Conservation (phyloP, 768 basidiomycete species). For the Collybiopsis confluens region DNA sequence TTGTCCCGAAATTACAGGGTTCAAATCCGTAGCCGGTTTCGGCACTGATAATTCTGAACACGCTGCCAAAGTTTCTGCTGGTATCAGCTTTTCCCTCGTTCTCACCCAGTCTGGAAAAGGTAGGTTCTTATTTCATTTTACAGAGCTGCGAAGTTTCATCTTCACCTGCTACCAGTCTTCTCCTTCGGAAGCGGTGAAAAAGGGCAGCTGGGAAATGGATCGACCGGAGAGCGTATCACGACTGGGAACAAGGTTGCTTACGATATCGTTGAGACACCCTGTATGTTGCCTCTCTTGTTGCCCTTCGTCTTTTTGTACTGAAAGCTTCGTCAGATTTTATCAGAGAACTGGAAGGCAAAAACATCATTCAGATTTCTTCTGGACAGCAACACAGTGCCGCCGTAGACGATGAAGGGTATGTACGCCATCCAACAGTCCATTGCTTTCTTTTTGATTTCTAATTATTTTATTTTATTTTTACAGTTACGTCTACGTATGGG, state of each 20-base stretch:
- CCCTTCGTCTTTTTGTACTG: neutral
- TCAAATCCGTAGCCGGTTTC: constrained; percentile 60
- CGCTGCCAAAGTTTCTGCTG: constrained; percentile 72
- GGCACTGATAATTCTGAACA: constrained; percentile 57
- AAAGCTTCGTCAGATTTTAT: constrained; percentile 11
- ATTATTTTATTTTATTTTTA: neutral
- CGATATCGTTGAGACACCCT: constrained; percentile 69
- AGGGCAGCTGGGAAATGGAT: constrained; percentile 90
- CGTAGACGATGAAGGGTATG: constrained; percentile 68
- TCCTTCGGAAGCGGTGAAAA: constrained; percentile 89
- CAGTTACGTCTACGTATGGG: constrained; percentile 35
- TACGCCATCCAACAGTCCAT: neutral
- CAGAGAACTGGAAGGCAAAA: constrained; percentile 71
- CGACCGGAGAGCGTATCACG: constrained; percentile 87
- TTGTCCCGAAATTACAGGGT: constrained; percentile 60
- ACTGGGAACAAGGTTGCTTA: constrained; percentile 82
- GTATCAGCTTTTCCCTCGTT: constrained; percentile 79
- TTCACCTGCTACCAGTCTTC: constrained; percentile 49
- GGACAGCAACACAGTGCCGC: constrained; percentile 88
- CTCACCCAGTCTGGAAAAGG: constrained; percentile 82
- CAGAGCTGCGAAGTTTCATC: neutral
- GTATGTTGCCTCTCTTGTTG: constrained; percentile 18
- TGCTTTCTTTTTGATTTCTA: neutral
- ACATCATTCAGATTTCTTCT: constrained; percentile 76
- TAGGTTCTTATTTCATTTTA: constrained; percentile 16